These are phyloP conservation scores for Lignosus rhinocerotis DNA, from an alignment of 1,284 basidiomycete species.

Conservation along the genomic window DNA sequence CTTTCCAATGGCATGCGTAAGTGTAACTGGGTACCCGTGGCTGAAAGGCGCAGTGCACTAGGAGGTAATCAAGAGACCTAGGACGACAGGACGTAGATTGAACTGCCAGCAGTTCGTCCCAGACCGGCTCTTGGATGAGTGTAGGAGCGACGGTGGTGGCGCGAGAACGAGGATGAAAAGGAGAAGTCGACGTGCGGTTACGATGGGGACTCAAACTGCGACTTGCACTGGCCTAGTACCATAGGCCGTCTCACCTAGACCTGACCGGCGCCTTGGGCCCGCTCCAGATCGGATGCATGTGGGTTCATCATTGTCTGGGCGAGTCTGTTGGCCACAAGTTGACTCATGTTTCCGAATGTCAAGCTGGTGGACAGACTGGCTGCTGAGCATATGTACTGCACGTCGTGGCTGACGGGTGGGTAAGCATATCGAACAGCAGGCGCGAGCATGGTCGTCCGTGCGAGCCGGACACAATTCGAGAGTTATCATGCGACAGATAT, in stretches of 20 bases:
- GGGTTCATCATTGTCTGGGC: too few species aligned
- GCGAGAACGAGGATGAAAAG: not conserved
- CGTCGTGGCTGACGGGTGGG: not conserved
- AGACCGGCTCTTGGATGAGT: slow-evolving; percentile 12
- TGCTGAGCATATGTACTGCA: not conserved
- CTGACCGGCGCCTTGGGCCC: not conserved
- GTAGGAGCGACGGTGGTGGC: slow-evolving; percentile 1
- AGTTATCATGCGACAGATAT: not conserved
- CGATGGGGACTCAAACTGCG: slow-evolving; percentile 18
- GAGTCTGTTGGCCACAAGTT: too few species aligned
- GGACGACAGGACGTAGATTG: slow-evolving; percentile 21
- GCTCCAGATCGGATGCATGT: too few species aligned
- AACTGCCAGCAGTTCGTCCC: slow-evolving; percentile 27
- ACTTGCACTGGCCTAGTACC: too few species aligned
- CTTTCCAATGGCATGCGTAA: not conserved
- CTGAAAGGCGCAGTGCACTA: slow-evolving; percentile 9
- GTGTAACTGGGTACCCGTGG: not conserved
- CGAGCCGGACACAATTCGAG: not conserved
- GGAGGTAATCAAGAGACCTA: slow-evolving; percentile 7
- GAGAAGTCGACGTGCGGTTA: slow-evolving; percentile 5
- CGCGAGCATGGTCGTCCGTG: not conserved
- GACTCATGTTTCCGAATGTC: too few species aligned
- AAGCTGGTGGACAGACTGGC: too few species aligned
- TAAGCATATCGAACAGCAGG: not conserved
- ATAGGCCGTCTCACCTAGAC: too few species aligned